A percentile compares a stretch with the other conserved stretches of the same genome.
Conservation (phyloP, 768 basidiomycete genomes). For the Pluteus cervinus region DNA sequence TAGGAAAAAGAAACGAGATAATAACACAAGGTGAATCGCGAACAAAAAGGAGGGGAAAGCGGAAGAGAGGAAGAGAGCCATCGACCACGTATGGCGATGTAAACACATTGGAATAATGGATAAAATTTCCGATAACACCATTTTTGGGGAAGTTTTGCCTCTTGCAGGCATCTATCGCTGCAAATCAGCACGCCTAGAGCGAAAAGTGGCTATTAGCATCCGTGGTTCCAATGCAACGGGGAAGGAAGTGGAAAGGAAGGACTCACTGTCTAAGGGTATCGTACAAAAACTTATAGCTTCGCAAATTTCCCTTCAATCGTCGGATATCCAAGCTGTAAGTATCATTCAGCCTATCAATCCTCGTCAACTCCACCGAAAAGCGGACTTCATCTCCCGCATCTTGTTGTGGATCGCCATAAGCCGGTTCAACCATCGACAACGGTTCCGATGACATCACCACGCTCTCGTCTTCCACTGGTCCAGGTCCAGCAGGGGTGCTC, state of each 20-base stretch:
- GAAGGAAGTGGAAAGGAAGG: slow-evolving; percentile 6
- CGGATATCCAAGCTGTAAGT: slow-evolving; percentile 91
- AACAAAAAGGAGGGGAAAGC: background rate
- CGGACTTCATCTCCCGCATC: slow-evolving; percentile 95
- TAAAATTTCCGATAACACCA: no score
- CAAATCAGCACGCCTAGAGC: slow-evolving; percentile 39
- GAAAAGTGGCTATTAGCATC: slow-evolving; percentile 5
- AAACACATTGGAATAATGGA: no score
- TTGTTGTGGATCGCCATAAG: slow-evolving; percentile 75
- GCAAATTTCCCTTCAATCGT: slow-evolving; percentile 84
- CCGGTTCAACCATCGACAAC: slow-evolving; percentile 37
- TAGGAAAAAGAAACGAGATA: background rate
- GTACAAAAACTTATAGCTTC: slow-evolving; percentile 90
- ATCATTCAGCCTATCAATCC: slow-evolving; percentile 83
- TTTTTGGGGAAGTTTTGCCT: no score
- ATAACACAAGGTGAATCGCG: background rate
- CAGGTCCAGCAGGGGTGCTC: slow-evolving; percentile 30
- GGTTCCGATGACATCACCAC: slow-evolving; percentile 40
- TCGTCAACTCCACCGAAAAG: slow-evolving; percentile 91
- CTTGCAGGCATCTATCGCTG: slow-evolving; percentile 21
- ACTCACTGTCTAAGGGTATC: slow-evolving; percentile 83
- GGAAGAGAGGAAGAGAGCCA: slow-evolving; percentile 7
- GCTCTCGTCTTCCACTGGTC: slow-evolving; percentile 28
- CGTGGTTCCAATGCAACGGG: background rate
- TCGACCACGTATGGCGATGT: no score